A percentile compares a stretch with the other conserved stretches of the same genome.
These are phyloP conservation scores for Escovopsis weberi DNA, from an alignment of 2,329 filamentous ascomycete species.

Conservation along the genomic window DNA sequence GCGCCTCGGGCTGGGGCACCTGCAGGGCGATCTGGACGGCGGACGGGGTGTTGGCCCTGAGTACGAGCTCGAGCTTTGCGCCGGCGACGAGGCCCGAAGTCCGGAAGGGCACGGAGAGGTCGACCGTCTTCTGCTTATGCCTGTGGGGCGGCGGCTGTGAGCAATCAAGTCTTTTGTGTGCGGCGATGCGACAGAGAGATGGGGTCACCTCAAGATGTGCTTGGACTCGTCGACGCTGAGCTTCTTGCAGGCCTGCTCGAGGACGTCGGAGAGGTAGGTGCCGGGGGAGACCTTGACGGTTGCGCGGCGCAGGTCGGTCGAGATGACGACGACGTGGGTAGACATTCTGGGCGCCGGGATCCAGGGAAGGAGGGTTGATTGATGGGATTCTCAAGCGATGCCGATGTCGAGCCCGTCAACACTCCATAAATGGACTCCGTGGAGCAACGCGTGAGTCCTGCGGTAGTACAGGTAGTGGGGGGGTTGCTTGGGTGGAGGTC, in stretches of 20 bases:
- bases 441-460: not conserved
- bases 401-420: not conserved
- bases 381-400: not conserved
- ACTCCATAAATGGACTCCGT: not conserved
- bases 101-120: slow-evolving; percentile 72
- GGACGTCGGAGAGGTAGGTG: slow-evolving; percentile 70
- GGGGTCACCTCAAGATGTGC: slow-evolving; percentile 62
- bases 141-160: slow-evolving; percentile 24
- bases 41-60: slow-evolving; percentile 70
- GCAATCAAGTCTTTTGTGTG: not conserved
- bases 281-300: slow-evolving; percentile 71
- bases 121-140: slow-evolving; percentile 70
- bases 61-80: slow-evolving; percentile 83
- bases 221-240: slow-evolving; percentile 58
- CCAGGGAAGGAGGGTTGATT: not conserved
- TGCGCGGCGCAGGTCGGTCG: slow-evolving; percentile 61
- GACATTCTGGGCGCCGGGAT: slow-evolving; percentile 43
- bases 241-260: slow-evolving; percentile 77
- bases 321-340: slow-evolving; percentile 77
- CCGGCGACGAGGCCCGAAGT: slow-evolving; percentile 70
- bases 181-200: not conserved
- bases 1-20: slow-evolving; percentile 57
- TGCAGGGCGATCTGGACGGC: slow-evolving; percentile 83
- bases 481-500: not conserved
- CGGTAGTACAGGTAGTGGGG: not conserved